Evolutionary conservation across 2,329 filamentous ascomycete genomes (phyloP).

Genomic region (Falciphora oryzae): DNA sequence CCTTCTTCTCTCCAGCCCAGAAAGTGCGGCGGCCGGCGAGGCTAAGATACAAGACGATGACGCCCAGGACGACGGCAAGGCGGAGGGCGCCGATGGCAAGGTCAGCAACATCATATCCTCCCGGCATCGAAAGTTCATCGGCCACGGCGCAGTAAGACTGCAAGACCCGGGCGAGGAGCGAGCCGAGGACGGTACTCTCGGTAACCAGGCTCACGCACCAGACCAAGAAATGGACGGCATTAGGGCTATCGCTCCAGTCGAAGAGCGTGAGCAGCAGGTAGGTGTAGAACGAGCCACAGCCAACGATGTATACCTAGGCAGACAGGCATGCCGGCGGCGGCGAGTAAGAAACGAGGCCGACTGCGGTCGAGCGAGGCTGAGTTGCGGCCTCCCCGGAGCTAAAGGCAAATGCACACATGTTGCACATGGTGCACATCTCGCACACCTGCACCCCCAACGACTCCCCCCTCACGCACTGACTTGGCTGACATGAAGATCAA

Average conservation of each 20-base stretch:
- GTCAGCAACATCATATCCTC: conserved; percentile 57
- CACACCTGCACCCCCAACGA: not conserved
- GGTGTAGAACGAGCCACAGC: conserved; percentile 80
- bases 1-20: conserved; percentile 33
- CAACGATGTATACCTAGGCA: conserved; percentile 72
- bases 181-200: conserved; percentile 66
- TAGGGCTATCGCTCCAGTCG: conserved; percentile 71
- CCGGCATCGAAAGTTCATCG: conserved; percentile 25
- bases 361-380: not conserved
- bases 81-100: conserved; percentile 63
- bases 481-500: conserved; percentile 11
- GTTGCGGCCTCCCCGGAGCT: no score
- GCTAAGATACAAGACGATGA: conserved; percentile 50
- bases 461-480: no score
- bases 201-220: conserved; percentile 71
- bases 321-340: not conserved
- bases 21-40: conserved; percentile 35
- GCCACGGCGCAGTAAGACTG: conserved; percentile 31
- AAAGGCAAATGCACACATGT: not conserved
- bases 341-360: not conserved
- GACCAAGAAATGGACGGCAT: conserved; percentile 68
- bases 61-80: conserved; percentile 47
- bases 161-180: conserved; percentile 64
- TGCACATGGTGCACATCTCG: not conserved
- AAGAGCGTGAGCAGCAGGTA: conserved; percentile 82